Base-by-base conservation (phyloP, 2,329 filamentous ascomycete species). In the Pseudocercospora macadamiae region DNA sequence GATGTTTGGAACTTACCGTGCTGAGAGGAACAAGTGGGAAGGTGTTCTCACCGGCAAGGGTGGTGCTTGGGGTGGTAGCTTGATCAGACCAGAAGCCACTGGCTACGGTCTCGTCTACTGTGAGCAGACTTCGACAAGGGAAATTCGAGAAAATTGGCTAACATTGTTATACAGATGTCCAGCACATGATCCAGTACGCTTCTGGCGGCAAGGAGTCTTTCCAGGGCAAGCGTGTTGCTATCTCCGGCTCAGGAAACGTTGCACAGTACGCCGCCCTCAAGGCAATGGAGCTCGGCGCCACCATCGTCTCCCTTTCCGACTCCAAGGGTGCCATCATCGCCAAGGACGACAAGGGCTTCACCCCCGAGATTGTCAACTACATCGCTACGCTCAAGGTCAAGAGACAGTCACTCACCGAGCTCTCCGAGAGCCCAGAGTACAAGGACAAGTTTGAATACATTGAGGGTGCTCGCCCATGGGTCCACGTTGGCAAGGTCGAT, bases 181-280 rank as follows among this genome's bases (percentile, higher is more conserved):
- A 89, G 70, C 90, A 96, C 84, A 97, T 97, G 93, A 93, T 97
- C 74, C 82, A 89, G 77, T 89, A 96, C 78, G 90, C 91, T 68
- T 83, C 83, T 19, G 80, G 81, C 61, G 91, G 91, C 76, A 88
- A 89, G 75, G 92, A 96, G 74, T 85, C 84, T 67, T 96, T 96
- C 82, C 79, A 85, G 64, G 93, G 92, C 79, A 97, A 97, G 86
- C 89, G 88, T 61, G 95, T 97, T 57, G 91, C 93, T 76, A 89
- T 99, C 77, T 97, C 95, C 44, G 95, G 95, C 64, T 97, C 93
- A 60, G 95, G 95, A 68, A 99, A 99, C 81, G 95, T 97, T 55
- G 95, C 95, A 28, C 95, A 97, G 82, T 97, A 95, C 81, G 93
- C 93, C 28, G 95, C 93, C 0, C 89, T 97, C 69, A 97, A 97